A percentile compares a stretch with the other conserved stretches of the same genome.
Conservation (phyloP, 495 filamentous ascomycete genomes). For the Talaromyces stipitatus region DNA sequence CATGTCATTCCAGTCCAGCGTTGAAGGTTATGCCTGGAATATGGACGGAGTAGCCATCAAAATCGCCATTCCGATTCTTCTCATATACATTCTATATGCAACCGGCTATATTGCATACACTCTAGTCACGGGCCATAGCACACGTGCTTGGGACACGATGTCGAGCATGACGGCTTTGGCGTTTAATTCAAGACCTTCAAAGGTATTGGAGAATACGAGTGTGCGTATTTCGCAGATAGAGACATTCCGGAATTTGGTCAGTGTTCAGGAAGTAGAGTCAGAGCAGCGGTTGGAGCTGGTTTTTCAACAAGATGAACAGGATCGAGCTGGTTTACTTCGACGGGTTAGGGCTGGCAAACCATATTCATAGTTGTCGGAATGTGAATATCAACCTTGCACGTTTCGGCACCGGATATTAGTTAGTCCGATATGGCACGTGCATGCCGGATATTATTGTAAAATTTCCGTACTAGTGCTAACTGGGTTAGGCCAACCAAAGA, state of each 20-base stretch:
- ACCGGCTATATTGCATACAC: background rate
- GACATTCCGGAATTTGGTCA: constrained; percentile 3
- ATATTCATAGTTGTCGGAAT: constrained; percentile 1
- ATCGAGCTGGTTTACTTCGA: background rate
- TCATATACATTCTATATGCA: background rate
- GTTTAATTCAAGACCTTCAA: background rate
- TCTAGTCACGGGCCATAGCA: background rate
- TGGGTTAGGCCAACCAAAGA: no score
- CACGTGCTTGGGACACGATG: background rate
- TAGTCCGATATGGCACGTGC: no score
- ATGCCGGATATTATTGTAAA: no score
- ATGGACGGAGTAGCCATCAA: constrained; percentile 1
- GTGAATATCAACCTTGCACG: no score
- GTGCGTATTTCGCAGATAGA: constrained; percentile 1
- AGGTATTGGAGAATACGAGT: background rate
- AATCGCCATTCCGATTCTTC: background rate
- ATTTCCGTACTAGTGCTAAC: no score
- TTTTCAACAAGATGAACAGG: background rate
- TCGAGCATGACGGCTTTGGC: background rate
- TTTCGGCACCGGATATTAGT: no score
- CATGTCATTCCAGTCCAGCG: background rate
- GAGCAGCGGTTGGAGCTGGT: background rate
- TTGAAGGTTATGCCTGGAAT: constrained; percentile 1
- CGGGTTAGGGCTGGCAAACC: background rate
- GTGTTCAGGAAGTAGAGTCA: background rate